Evolutionary conservation across 2,329 filamentous ascomycete species (phyloP), one percentile per base, ranked within the genome.

Genomic region (Phialophora expanda): DNA sequence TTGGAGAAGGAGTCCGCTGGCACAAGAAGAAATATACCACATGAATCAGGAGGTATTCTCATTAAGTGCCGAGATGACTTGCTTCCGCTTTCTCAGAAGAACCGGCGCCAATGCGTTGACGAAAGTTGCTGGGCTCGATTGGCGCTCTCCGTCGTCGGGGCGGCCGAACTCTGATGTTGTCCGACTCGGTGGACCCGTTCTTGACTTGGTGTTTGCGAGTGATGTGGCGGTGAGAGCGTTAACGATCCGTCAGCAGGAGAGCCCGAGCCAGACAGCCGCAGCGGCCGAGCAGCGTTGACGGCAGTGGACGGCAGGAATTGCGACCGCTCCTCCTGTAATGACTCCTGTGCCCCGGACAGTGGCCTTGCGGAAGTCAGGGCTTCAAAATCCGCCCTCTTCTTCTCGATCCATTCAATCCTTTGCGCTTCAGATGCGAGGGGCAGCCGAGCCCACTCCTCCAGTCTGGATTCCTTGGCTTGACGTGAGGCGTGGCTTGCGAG

Each of bases 391-490:
- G 20, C 3, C 57, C n/a, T 38, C 34, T 58, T 41, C 26, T 17
- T 58, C 32, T 46, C n/a, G 12, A 30, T 14, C 64, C 64, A 66
- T 41, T 53, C 38, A 12, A 28, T 14, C 14, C 53, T 53, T 44
- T 66, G 55, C 22, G 38, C 38, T 32, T 34, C 22, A 17, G 64
- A 48, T 5, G n/a, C 14, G 7, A 66, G 20, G 2, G 64, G 64
- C 20, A 66, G 51, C 17, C n/a, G 30, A n/a, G 62, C 55, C 64
- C 64, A 66, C 28, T 66, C 64, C 26, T 53, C 51, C 14, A 56
- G 7, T 20, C 53, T 66, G 8, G 38, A 58, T 7, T 46, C 20
- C 34, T 66, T 66, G 8, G 64, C 30, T 53, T 58, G 50, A 22
- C 57, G 62, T 22, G 34, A 32, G 44, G 14, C 57, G 51, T 44